Evolutionary conservation across 371 early-diverging fungal genomes (phyloP).

Genomic region (Mucor piriformis): DNA sequence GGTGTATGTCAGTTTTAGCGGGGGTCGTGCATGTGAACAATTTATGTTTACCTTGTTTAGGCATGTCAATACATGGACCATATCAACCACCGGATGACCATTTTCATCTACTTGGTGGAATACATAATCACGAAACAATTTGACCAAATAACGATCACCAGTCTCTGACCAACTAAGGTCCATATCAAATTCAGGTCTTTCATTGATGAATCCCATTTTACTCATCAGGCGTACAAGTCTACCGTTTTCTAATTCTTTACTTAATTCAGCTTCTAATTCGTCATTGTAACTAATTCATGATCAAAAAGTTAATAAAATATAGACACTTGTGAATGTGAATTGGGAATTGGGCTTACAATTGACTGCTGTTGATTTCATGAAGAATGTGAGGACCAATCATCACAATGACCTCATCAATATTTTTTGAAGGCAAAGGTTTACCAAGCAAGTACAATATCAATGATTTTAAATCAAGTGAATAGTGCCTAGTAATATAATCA

Average conservation of each 20-base stretch:
- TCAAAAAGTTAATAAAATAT: background rate
- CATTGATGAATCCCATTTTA: conserved; percentile 94
- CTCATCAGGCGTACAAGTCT: conserved; percentile 81
- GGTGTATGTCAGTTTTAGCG: background rate
- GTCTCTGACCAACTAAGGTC: conserved; percentile 97
- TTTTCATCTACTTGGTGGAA: conserved; percentile 95
- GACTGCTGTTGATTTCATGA: conserved; percentile 73
- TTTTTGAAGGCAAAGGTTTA: conserved; percentile 74
- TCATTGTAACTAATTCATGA: conserved; percentile 71
- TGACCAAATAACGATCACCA: conserved; percentile 94
- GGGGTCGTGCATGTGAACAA: background rate
- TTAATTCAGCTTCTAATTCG: conserved; percentile 75
- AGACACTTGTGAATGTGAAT: too few relatives aligned
- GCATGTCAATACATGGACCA: conserved; percentile 91
- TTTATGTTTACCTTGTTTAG: conserved; percentile 81
- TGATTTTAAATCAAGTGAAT: conserved; percentile 79
- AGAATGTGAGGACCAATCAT: conserved; percentile 80
- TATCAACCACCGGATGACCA: conserved; percentile 85
- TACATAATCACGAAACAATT: conserved; percentile 95
- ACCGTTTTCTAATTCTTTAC: conserved; percentile 90
- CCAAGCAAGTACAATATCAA: conserved; percentile 78
- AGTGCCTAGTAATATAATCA: conserved; percentile 71
- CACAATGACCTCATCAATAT: conserved; percentile 81
- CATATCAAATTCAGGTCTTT: conserved; percentile 92
- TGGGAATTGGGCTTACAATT: conserved; percentile 56